Evolutionary conservation across 306 rosid genomes (phyloP).

Genomic region (Quercus gilva): DNA sequence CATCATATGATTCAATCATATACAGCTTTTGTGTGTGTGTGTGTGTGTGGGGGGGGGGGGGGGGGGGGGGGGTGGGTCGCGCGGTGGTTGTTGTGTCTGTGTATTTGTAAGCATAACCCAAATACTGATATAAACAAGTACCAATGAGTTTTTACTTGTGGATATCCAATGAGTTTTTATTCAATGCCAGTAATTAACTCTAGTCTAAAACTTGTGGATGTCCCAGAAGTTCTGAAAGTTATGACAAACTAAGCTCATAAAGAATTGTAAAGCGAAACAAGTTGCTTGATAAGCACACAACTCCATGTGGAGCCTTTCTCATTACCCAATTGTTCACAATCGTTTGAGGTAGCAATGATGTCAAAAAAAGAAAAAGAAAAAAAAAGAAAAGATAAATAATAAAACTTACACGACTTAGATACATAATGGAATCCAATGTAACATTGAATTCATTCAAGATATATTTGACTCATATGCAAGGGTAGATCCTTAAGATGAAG

Average conservation of each 20-base stretch:
- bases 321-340: background rate
- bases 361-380: background rate
- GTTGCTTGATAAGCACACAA: background rate
- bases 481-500: background rate
- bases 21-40: slow-evolving; percentile 1
- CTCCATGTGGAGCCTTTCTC: background rate
- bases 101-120: background rate
- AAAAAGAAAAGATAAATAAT: background rate
- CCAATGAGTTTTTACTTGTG: background rate
- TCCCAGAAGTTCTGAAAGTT: background rate
- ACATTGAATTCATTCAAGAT: background rate
- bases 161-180: too few relatives aligned
- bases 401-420: background rate
- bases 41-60: too few relatives aligned
- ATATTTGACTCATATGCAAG: slow-evolving; percentile 1
- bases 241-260: background rate
- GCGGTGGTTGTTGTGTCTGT: slow-evolving; percentile 3
- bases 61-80: too few relatives aligned
- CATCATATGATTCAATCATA: slow-evolving; percentile 15
- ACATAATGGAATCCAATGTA: background rate
- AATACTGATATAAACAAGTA: slow-evolving; percentile 7
- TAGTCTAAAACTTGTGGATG: background rate
- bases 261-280: background rate
- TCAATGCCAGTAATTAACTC: background rate
- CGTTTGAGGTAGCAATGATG: background rate